phyloP scores from a whole-genome alignment of 2,329 filamentous ascomycete species.

The Leptographium procerum region DNA sequence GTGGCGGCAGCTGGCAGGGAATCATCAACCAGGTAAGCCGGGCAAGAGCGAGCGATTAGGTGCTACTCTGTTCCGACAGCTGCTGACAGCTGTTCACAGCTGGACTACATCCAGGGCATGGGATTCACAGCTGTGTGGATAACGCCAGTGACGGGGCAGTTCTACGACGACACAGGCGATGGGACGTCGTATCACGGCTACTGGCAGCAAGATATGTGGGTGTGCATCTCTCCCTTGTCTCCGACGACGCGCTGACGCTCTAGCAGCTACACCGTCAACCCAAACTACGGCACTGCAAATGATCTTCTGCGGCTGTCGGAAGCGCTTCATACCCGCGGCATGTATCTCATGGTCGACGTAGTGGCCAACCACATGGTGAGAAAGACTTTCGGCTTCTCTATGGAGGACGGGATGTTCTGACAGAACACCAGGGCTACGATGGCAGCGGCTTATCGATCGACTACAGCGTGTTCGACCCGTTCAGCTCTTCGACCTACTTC shows the following conservation, averaged over 20 bases:
- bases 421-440: conserved; percentile 21
- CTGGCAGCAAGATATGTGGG: conserved; percentile 31
- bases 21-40: conserved; percentile 31
- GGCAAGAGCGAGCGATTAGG: no score
- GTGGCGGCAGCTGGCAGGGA: conserved; percentile 49
- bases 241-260: not conserved
- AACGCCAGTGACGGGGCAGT: conserved; percentile 39
- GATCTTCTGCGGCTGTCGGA: conserved; percentile 46
- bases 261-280: conserved; percentile 36
- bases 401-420: not conserved
- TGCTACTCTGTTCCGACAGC: conserved; percentile 12
- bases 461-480: conserved; percentile 27
- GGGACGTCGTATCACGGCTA: conserved; percentile 39
- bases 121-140: conserved; percentile 47
- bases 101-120: conserved; percentile 53
- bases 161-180: conserved; percentile 20
- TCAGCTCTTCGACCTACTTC: conserved; percentile 45
- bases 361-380: conserved; percentile 13
- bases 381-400: no score
- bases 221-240: not conserved
- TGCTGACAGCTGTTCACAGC: conserved; percentile 9
- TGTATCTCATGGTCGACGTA: conserved; percentile 36
- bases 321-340: conserved; percentile 22
- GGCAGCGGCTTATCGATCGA: conserved; percentile 21
- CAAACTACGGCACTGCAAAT: conserved; percentile 44